Percentiles rank a stretch among this genome's conserved stretches.
These are phyloP conservation scores for Cladosporium sp. DNA, from an alignment of 2,329 filamentous ascomycete species.

Conservation along the genomic window DNA sequence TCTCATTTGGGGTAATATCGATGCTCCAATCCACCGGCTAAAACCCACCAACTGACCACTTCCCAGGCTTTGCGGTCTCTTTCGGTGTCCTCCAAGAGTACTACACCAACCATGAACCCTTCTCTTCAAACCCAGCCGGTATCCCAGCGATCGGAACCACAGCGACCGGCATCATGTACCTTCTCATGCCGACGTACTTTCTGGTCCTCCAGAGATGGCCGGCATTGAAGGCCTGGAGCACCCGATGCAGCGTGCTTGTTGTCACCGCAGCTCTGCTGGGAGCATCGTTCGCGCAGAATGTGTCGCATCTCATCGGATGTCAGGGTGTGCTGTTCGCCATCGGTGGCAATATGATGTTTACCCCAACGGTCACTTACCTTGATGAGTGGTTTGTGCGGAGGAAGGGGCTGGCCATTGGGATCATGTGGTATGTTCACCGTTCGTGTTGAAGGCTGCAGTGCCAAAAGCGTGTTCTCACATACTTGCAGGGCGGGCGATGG, in stretches of 20 bases:
- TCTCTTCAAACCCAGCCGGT: slow-evolving; percentile 20
- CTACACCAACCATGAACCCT: slow-evolving; percentile 24
- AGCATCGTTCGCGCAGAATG: slow-evolving; percentile 33
- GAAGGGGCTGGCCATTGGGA: too few relatives aligned
- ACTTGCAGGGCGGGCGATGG: slow-evolving; percentile 12
- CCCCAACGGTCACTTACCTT: slow-evolving; percentile 17
- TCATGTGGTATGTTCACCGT: too few relatives aligned
- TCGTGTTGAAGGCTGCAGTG: too few relatives aligned
- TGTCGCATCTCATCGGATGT: slow-evolving; percentile 34
- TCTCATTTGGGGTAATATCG: too few relatives aligned
- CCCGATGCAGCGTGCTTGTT: slow-evolving; percentile 31
- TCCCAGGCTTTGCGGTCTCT: slow-evolving; percentile 29
- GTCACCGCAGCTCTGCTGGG: slow-evolving; percentile 32
- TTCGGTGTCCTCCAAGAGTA: slow-evolving; percentile 30
- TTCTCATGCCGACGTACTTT: slow-evolving; percentile 40
- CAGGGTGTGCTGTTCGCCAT: slow-evolving; percentile 38
- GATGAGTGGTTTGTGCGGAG: slow-evolving; percentile 29
- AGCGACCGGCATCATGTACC: slow-evolving; percentile 39
- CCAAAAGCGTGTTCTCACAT: too few relatives aligned
- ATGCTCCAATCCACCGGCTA: too few relatives aligned
- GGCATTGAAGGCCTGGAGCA: slow-evolving; percentile 20
- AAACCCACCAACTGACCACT: too few relatives aligned
- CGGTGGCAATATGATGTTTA: slow-evolving; percentile 19
- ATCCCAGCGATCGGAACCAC: slow-evolving; percentile 44
- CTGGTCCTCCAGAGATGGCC: slow-evolving; percentile 34